These are phyloP conservation scores for Umbelopsis sp. DNA, from an alignment of 192 early-diverging fungal genomes.

Conservation along the genomic window DNA sequence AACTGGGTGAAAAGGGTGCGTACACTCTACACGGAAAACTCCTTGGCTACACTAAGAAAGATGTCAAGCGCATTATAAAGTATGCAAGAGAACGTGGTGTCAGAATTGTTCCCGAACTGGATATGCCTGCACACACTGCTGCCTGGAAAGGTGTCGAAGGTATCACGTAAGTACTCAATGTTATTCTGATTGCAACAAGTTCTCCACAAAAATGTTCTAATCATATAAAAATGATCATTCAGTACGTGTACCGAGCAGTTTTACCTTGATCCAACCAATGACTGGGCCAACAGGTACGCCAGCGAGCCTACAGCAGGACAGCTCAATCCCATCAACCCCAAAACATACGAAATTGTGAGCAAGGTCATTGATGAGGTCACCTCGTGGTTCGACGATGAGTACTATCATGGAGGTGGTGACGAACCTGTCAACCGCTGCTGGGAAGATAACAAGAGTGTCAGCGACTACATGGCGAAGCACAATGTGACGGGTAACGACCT, in stretches of 20 bases:
- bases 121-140: slow-evolving; percentile 88
- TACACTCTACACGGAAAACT: slow-evolving; percentile 52
- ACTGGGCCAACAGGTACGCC: slow-evolving; percentile 54
- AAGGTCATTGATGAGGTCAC: slow-evolving; percentile 69
- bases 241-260: slow-evolving; percentile 34
- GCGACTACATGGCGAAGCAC: slow-evolving; percentile 36
- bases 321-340: slow-evolving; percentile 67
- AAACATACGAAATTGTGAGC: slow-evolving; percentile 64
- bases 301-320: slow-evolving; percentile 83
- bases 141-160: slow-evolving; percentile 38
- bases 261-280: slow-evolving; percentile 40
- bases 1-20: slow-evolving; percentile 64
- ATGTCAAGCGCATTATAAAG: slow-evolving; percentile 69
- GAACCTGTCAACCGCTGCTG: slow-evolving; percentile 77
- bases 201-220: no score
- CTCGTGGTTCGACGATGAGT: slow-evolving; percentile 67
- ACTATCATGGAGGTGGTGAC: slow-evolving; percentile 78
- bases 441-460: slow-evolving; percentile 45
- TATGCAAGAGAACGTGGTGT: slow-evolving; percentile 77
- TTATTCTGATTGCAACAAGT: no score
- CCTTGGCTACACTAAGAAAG: slow-evolving; percentile 74
- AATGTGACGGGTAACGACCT: slow-evolving; percentile 32
- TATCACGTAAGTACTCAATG: slow-evolving; percentile 31
- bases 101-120: slow-evolving; percentile 90
- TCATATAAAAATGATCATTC: no score